Conservation (phyloP, 495 filamentous ascomycete genomes). For the Penicillium cataractarum region DNA sequence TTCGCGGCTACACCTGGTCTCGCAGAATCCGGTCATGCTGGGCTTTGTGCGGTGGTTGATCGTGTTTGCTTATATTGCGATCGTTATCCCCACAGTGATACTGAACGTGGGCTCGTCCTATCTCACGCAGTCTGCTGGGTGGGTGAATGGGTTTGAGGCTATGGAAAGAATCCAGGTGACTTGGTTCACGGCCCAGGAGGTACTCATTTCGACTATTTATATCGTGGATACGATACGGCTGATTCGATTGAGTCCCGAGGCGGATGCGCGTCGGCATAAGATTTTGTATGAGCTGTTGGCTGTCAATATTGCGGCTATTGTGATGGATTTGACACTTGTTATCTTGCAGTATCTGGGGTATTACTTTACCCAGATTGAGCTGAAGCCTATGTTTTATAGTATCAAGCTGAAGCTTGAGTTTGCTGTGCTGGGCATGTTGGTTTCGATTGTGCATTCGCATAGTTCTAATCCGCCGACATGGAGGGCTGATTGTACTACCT, state of each 20-base stretch:
- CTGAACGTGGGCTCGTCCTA: constrained; percentile 44
- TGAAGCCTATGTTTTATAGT: constrained; percentile 54
- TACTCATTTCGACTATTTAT: constrained; percentile 53
- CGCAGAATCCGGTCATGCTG: constrained; percentile 40
- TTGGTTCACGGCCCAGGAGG: constrained; percentile 54
- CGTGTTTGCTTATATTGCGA: constrained; percentile 39
- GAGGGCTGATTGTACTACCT: constrained; percentile 14
- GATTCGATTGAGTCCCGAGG: constrained; percentile 31
- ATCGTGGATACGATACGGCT: constrained; percentile 46
- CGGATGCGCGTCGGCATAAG: constrained; percentile 35
- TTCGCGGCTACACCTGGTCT: constrained; percentile 51
- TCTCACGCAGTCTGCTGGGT: constrained; percentile 2
- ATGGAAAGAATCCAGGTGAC: constrained; percentile 56
- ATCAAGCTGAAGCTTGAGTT: constrained; percentile 62
- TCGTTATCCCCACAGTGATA: constrained; percentile 49
- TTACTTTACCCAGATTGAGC: constrained; percentile 49
- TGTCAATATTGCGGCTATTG: constrained; percentile 48
- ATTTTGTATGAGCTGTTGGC: constrained; percentile 46
- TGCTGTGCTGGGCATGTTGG: constrained; percentile 44
- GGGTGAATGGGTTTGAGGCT: constrained; percentile 49
- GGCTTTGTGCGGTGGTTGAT: constrained; percentile 47
- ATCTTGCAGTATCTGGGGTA: constrained; percentile 49
- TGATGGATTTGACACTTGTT: constrained; percentile 49
- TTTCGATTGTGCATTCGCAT: constrained; percentile 34
- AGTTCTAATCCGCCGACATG: background rate